Evolutionary conservation across 805 yeast genomes (phyloP).

Genomic region (Nakazawaea peltata): DNA sequence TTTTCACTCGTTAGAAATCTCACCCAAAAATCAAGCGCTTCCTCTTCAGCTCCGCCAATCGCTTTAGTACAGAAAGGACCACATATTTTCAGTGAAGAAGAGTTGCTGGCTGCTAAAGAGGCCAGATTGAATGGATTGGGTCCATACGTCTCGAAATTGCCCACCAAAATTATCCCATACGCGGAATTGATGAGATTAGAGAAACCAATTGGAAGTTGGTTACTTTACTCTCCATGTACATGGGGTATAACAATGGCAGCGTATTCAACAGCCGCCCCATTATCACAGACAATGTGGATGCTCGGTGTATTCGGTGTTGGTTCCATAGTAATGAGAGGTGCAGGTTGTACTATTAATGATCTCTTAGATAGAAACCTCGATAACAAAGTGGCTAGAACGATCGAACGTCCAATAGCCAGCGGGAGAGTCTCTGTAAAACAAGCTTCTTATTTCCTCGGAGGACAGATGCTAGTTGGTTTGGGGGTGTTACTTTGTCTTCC

Average conservation of each 20-base stretch:
- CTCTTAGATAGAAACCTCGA: constrained; percentile 79
- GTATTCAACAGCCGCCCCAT: constrained; percentile 59
- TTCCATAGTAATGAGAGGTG: constrained; percentile 89
- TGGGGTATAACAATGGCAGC: constrained; percentile 96
- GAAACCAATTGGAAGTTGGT: constrained; percentile 92
- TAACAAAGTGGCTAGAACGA: constrained; percentile 77
- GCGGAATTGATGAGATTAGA: constrained; percentile 89
- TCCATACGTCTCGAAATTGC: constrained; percentile 52
- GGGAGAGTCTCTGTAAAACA: constrained; percentile 66
- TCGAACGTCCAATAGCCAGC: constrained; percentile 88
- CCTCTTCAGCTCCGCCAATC: no score
- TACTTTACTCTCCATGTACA: constrained; percentile 74
- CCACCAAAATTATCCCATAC: constrained; percentile 74
- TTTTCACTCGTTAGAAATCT: no score
- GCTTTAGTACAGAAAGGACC: no score
- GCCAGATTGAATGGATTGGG: constrained; percentile 40
- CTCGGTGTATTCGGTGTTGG: constrained; percentile 75
- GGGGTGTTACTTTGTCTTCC: constrained; percentile 70
- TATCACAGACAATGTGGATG: constrained; percentile 52
- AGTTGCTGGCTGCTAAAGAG: constrained; percentile 40
- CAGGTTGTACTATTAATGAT: constrained; percentile 96
- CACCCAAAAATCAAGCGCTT: no score
- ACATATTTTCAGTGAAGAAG: constrained; percentile 26
- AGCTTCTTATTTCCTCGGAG: constrained; percentile 65
- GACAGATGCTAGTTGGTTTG: constrained; percentile 68